Evolutionary conservation across 345 rosid genomes (phyloP).

Genomic region (Draba incana): DNA sequence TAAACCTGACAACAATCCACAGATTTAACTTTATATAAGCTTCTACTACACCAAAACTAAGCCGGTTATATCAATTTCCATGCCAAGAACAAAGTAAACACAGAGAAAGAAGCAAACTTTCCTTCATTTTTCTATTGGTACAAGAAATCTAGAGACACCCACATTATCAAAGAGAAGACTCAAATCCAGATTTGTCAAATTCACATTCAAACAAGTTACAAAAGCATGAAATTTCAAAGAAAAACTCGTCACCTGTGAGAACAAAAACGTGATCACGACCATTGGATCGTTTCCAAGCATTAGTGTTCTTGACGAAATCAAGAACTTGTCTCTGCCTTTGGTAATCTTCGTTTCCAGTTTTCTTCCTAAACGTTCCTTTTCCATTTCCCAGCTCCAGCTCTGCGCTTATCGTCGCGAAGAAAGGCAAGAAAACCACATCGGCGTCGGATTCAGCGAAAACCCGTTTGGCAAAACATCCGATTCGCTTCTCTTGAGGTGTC

Average conservation of each 20-base stretch:
- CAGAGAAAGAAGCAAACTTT: neutral
- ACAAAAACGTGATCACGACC: slow-evolving; percentile 95
- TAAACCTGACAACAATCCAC: slow-evolving; percentile 68
- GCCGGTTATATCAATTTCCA: too few species aligned
- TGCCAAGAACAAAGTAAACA: too few species aligned
- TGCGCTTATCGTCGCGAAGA: slow-evolving; percentile 84
- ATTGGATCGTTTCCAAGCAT: slow-evolving; percentile 78
- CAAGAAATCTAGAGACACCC: slow-evolving; percentile 8
- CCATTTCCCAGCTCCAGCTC: slow-evolving; percentile 89
- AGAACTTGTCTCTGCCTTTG: slow-evolving; percentile 71
- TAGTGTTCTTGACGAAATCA: slow-evolving; percentile 59
- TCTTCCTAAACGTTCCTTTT: slow-evolving; percentile 67
- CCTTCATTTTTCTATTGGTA: too few species aligned
- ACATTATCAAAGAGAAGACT: neutral
- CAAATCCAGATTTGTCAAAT: slow-evolving; percentile 5
- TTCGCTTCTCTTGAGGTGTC: slow-evolving; percentile 54
- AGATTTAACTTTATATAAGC: slow-evolving; percentile 53
- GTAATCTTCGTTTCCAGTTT: slow-evolving; percentile 74
- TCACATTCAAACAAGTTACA: slow-evolving; percentile 6
- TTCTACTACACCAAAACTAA: slow-evolving; percentile 33
- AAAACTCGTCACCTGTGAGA: slow-evolving; percentile 61
- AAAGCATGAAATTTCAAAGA: neutral
- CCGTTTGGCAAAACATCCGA: slow-evolving; percentile 64
- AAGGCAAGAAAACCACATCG: slow-evolving; percentile 88
- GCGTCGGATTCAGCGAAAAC: slow-evolving; percentile 58